Percentiles rank a stretch among this genome's conserved stretches.
These are phyloP conservation scores for Herpetospermum pedunculosum DNA, from an alignment of 306 rosid species.

Conservation along the genomic window DNA sequence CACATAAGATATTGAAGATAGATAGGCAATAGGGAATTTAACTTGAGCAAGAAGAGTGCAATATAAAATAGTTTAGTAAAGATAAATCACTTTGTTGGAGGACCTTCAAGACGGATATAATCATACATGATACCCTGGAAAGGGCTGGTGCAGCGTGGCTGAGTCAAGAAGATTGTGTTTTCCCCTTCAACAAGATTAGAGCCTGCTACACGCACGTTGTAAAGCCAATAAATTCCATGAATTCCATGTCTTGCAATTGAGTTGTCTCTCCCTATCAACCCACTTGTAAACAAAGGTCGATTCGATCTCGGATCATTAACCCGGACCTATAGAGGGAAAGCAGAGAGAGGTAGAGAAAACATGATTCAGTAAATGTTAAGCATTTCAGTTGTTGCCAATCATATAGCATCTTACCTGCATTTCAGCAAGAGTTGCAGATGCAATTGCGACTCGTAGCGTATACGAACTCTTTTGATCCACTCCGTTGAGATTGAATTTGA, in stretches of 20 bases:
- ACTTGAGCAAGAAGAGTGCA: neutral
- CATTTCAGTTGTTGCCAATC: neutral
- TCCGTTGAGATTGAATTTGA: constrained; percentile 18
- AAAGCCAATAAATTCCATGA: constrained; percentile 17
- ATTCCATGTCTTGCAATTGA: constrained; percentile 18
- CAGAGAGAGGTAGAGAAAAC: neutral
- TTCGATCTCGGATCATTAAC: constrained; percentile 1
- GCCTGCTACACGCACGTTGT: neutral
- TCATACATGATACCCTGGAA: constrained; percentile 19
- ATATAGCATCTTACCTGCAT: constrained; percentile 24
- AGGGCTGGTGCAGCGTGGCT: constrained; percentile 12
- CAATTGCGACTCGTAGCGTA: constrained; percentile 27
- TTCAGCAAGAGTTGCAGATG: constrained; percentile 26
- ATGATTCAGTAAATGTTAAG: neutral
- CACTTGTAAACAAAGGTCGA: constrained; percentile 4
- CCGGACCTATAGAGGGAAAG: neutral
- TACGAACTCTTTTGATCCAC: constrained; percentile 11
- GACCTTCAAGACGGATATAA: constrained; percentile 24
- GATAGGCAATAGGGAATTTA: neutral
- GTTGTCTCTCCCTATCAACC: constrained; percentile 7
- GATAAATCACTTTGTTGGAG: neutral
- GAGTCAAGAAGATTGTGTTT: constrained; percentile 18
- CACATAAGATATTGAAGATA: neutral
- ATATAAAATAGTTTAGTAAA: neutral
- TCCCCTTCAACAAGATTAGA: constrained; percentile 6